A percentile compares a stretch with the other conserved stretches of the same genome.
Evolutionary conservation across 805 yeast species (phyloP).

Genomic region (Grigorovia jiainica): DNA sequence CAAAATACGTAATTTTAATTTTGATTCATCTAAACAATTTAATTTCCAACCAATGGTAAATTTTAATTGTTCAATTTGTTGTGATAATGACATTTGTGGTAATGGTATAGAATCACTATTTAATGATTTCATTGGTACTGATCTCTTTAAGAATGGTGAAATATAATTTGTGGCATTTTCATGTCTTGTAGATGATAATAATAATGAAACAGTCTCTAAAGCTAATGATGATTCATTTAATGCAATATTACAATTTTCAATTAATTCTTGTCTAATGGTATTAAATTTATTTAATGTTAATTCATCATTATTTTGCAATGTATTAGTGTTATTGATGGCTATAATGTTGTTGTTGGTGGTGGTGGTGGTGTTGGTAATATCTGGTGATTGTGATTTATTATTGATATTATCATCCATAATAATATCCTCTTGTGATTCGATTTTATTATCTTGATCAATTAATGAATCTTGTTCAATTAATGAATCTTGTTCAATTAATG

Average conservation of each 20-base stretch:
- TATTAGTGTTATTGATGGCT: too few species aligned
- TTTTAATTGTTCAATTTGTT: conserved; percentile 19
- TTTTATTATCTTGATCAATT: background rate
- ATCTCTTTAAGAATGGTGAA: conserved; percentile 72
- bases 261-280: conserved; percentile 42
- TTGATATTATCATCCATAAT: background rate
- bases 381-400: too few species aligned
- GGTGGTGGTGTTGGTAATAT: background rate
- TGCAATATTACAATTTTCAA: conserved; percentile 51
- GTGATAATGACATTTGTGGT: conserved; percentile 13
- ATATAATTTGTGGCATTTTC: conserved; percentile 80
- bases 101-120: conserved; percentile 33
- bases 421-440: background rate
- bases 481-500: background rate
- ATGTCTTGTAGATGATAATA: conserved; percentile 73
- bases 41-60: conserved; percentile 70
- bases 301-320: too few species aligned
- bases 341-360: too few species aligned
- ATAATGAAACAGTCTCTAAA: conserved; percentile 74
- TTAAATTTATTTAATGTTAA: conserved; percentile 1
- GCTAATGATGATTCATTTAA: conserved; percentile 84
- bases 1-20: conserved; percentile 41
- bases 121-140: conserved; percentile 67
- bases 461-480: background rate
- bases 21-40: conserved; percentile 51